phyloP scores from a whole-genome alignment of 2,329 filamentous ascomycete genomes.

The Cercospora sp. region DNA sequence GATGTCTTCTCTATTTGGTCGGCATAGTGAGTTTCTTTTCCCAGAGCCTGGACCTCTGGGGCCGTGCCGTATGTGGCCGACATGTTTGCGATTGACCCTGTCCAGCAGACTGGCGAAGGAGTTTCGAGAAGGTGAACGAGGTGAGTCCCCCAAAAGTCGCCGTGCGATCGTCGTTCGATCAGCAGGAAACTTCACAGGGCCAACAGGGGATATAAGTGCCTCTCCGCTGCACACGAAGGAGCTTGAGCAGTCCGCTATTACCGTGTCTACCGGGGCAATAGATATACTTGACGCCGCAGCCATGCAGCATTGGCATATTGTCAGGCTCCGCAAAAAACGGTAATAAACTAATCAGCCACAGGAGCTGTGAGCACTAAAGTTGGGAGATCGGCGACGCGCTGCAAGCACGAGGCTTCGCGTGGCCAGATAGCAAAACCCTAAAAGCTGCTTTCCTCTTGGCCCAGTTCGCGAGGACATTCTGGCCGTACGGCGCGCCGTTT shows the following conservation, averaged over 20 bases:
- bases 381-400: slow-evolving; percentile 5
- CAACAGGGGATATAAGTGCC: neutral
- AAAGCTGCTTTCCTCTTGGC: neutral
- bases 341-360: neutral
- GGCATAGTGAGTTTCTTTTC: slow-evolving; percentile 8
- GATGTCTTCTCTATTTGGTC: slow-evolving; percentile 19
- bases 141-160: neutral
- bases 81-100: neutral
- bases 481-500: neutral
- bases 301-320: slow-evolving; percentile 5
- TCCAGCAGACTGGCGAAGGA: neutral
- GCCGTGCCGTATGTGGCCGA: neutral
- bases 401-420: slow-evolving; percentile 5
- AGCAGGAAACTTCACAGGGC: neutral
- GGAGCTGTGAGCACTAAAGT: neutral
- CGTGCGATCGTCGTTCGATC: neutral
- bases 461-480: neutral
- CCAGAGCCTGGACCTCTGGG: slow-evolving; percentile 1
- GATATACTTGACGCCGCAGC: neutral
- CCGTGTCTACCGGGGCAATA: slow-evolving; percentile 10
- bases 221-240: neutral
- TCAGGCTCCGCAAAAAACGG: neutral
- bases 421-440: neutral
- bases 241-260: slow-evolving; percentile 2
- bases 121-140: neutral